phyloP scores from a whole-genome alignment of 169 alveolate genomes.

The Plasmodium sp. region DNA sequence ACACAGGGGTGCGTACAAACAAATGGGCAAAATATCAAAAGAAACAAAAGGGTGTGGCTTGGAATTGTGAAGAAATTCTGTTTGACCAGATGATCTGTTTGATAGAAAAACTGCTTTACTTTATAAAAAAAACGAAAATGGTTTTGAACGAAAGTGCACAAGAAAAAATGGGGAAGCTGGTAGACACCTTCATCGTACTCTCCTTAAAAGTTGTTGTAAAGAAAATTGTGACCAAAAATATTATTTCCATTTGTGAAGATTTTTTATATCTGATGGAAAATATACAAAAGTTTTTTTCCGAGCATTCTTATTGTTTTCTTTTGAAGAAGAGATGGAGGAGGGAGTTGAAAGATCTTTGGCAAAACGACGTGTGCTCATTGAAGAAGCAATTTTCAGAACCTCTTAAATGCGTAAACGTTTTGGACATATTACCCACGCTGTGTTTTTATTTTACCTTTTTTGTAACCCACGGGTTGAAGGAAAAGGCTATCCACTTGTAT shows the following conservation, averaged over 20 bases:
- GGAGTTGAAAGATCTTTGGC: not conserved
- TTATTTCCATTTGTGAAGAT: not conserved
- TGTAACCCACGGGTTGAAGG: not conserved
- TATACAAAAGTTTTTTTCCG: not conserved
- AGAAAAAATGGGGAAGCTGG: not conserved
- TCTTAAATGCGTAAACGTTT: not conserved
- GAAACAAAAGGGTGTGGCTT: not conserved
- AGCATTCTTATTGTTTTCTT: not conserved
- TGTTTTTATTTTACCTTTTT: conserved; percentile 11
- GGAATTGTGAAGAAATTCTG: not conserved
- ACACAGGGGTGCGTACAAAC: not conserved
- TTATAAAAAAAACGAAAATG: conserved; percentile 10
- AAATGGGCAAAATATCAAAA: not conserved
- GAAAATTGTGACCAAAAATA: not conserved
- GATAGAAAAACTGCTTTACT: not conserved
- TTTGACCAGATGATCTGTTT: not conserved
- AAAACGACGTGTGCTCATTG: not conserved
- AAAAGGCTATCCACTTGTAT: not conserved
- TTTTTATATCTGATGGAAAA: not conserved
- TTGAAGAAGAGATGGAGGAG: not conserved
- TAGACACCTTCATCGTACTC: not conserved
- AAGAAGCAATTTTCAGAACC: not conserved
- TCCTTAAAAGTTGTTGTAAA: not conserved
- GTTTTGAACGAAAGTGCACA: not conserved
- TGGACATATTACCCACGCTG: conserved; percentile 1